phyloP scores from a whole-genome alignment of 2,329 filamentous ascomycete genomes.

The Sarocladiaceae sp. region DNA sequence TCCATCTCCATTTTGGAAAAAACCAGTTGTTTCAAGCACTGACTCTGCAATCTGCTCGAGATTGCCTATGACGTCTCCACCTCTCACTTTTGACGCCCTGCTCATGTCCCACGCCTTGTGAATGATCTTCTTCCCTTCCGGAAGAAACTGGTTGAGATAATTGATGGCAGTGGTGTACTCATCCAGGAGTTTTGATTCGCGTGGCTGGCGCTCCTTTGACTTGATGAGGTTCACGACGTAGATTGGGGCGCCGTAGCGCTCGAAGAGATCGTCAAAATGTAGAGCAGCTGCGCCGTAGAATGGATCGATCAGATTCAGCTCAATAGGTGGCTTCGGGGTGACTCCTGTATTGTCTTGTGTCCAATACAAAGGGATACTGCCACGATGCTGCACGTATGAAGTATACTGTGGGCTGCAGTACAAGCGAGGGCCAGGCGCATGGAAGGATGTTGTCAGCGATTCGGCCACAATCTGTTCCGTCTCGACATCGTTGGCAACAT shows the following conservation, averaged over 20 bases:
- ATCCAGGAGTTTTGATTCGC: conserved; percentile 83
- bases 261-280: conserved; percentile 92
- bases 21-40: conserved; percentile 77
- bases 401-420: conserved; percentile 90
- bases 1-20: conserved; percentile 88
- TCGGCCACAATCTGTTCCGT: conserved; percentile 98
- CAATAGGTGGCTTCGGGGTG: conserved; percentile 91
- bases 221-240: conserved; percentile 93
- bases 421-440: conserved; percentile 77
- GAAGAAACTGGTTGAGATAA: conserved; percentile 93
- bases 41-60: conserved; percentile 86
- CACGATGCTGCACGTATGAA: conserved; percentile 92
- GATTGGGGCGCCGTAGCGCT: conserved; percentile 85
- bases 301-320: conserved; percentile 89
- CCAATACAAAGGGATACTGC: conserved; percentile 96
- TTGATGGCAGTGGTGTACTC: conserved; percentile 83
- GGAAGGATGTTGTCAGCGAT: conserved; percentile 89
- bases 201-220: conserved; percentile 74
- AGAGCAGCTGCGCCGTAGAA: conserved; percentile 90
- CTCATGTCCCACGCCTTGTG: conserved; percentile 99
- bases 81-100: conserved; percentile 81
- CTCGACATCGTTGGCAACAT: conserved; percentile 97
- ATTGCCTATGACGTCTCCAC: conserved; percentile 89
- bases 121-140: conserved; percentile 74
- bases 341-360: conserved; percentile 94